Conservation (phyloP, 768 basidiomycete genomes). For the Sporobolomyces roseus region DNA sequence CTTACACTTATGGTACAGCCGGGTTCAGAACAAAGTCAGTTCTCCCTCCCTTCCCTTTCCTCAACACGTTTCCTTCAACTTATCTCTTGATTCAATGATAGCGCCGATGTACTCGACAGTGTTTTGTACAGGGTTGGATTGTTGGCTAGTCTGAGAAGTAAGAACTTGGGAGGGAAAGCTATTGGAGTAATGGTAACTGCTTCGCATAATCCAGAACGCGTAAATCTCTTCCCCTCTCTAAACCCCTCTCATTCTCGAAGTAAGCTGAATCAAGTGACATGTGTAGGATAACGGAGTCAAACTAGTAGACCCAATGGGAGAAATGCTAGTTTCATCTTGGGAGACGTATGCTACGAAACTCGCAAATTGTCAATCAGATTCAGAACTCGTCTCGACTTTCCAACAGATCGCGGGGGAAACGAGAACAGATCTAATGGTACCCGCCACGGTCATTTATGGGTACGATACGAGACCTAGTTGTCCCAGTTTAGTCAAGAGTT, state of each 20-base stretch:
- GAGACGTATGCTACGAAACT: slow-evolving; percentile 79
- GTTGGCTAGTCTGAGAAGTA: slow-evolving; percentile 84
- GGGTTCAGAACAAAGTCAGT: slow-evolving; percentile 52
- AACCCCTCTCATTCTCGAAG: neutral
- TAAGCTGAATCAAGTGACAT: neutral
- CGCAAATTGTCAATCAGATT: slow-evolving; percentile 73
- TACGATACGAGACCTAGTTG: slow-evolving; percentile 91
- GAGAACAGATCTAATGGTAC: slow-evolving; percentile 73
- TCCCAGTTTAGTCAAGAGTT: slow-evolving; percentile 64
- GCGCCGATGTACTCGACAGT: slow-evolving; percentile 61
- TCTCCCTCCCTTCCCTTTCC: neutral
- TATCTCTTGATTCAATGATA: neutral
- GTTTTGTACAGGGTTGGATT: slow-evolving; percentile 93
- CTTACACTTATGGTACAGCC: slow-evolving; percentile 53
- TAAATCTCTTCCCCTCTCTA: slow-evolving; percentile 46
- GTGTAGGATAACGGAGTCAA: slow-evolving; percentile 95
- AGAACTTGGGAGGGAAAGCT: slow-evolving; percentile 79
- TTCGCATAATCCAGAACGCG: slow-evolving; percentile 97
- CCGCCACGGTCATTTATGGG: slow-evolving; percentile 80
- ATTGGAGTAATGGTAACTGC: slow-evolving; percentile 99
- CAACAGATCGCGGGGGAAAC: slow-evolving; percentile 59
- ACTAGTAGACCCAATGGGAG: slow-evolving; percentile 91
- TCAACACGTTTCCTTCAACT: neutral
- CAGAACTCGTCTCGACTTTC: slow-evolving; percentile 66
- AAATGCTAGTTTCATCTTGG: slow-evolving; percentile 95